phyloP scores from a whole-genome alignment of 345 rosid genomes.

The Eucalyptus dawsonii region DNA sequence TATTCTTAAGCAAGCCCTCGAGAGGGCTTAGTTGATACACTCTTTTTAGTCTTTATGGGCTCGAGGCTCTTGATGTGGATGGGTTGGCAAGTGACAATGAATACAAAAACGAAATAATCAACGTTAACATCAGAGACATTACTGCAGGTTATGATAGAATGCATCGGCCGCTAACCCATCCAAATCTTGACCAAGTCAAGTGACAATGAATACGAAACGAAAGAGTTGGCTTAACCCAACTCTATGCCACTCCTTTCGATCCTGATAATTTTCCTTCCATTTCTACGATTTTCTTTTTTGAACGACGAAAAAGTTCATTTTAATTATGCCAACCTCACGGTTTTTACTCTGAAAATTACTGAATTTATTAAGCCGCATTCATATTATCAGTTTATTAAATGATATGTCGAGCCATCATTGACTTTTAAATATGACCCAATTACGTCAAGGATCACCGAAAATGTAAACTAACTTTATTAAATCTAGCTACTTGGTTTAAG shows the following conservation, averaged over 20 bases:
- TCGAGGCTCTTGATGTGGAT: no score
- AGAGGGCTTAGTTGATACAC: no score
- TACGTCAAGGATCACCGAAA: background rate
- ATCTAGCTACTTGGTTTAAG: background rate
- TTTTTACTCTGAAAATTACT: no score
- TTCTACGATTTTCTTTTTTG: background rate
- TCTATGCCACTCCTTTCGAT: background rate
- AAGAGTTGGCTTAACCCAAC: background rate
- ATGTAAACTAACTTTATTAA: no score
- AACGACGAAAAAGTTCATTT: background rate
- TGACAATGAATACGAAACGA: background rate
- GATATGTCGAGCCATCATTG: background rate
- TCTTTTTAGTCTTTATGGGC: no score
- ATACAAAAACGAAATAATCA: no score
- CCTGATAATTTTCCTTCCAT: background rate
- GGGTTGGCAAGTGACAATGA: no score
- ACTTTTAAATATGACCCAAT: background rate
- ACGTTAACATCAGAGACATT: background rate
- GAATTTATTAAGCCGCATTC: background rate
- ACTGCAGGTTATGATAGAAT: background rate
- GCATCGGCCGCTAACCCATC: background rate
- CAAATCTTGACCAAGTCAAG: background rate
- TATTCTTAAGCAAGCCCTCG: no score
- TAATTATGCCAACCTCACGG: background rate
- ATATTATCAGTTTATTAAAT: background rate